Base-by-base conservation (phyloP, 2,329 filamentous ascomycete species). In the Fusarium sp. region DNA sequence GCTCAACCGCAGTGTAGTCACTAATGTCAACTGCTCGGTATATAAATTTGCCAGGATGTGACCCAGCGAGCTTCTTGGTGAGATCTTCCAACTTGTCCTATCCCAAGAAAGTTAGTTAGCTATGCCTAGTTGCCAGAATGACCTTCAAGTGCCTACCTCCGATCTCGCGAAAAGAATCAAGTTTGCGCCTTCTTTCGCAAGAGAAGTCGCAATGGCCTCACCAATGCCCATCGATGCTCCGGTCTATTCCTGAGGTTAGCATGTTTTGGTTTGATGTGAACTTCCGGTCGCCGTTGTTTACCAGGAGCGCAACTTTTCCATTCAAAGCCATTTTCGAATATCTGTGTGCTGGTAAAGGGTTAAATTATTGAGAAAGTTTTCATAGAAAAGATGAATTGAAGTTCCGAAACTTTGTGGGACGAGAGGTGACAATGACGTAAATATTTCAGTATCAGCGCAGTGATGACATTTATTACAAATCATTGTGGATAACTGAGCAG, bases 221-320 rank as follows among this genome's bases (percentile, higher is more conserved):
- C 54, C 60, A 46, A 64, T 66, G 10, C 63, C 63, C 60, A 60
- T 66, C 1, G 55, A 66, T 3, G 60, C 55, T 10, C 63, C 63
- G 5, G 60, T 60, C 63, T 56, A 13, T 13, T 1, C 1, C 1
- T 2, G 10, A 0, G 0, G 2, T 56, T 5, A 50, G 31, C 2
- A 1, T 7, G 3, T 4, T 3, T 0, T 10, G 8, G 2, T 31
- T 13, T 13, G 28, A 13, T 10, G 3, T 5, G 10, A 10, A 31
- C 1, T 31, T 4, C 10, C 4, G 28, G 28, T 10, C 28, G 26
- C 9, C 10, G 13, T 31, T 11, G 10, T 10, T 10, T 13, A 31
- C 28, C 28, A 31, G 28, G 5, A 31, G 28, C 28, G 28, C 28
- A 13, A 31, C 28, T 13, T 31, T 31, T 31, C 28, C 28, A 31